A percentile compares a stretch with the other conserved stretches of the same genome.
Conservation (phyloP, 805 yeast species). For the Lipomyces oligophaga region DNA sequence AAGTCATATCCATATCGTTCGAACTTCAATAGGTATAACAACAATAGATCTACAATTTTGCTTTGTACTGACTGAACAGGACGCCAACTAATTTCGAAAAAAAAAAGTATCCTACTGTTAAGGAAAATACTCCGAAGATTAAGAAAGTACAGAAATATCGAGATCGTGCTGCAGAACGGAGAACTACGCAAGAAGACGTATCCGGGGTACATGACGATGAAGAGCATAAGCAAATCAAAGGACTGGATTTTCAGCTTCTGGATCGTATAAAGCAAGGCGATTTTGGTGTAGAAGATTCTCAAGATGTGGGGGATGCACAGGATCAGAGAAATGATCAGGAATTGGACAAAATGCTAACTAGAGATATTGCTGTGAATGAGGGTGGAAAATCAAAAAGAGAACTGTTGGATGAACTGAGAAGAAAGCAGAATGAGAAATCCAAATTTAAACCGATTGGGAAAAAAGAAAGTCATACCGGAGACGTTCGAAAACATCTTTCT, state of each 20-base stretch:
- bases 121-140: no score
- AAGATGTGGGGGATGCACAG: background rate
- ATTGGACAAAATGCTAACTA: constrained; percentile 13
- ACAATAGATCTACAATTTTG: no score
- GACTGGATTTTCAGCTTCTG: constrained; percentile 24
- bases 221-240: background rate
- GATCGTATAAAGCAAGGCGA: constrained; percentile 10
- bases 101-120: no score
- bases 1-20: no score
- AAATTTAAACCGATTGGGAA: constrained; percentile 18
- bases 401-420: constrained; percentile 8
- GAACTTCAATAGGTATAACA: no score
- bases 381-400: constrained; percentile 14
- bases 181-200: constrained; percentile 6
- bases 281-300: constrained; percentile 13
- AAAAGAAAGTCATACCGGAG: background rate
- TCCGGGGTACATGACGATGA: background rate
- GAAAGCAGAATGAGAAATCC: constrained; percentile 10
- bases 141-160: constrained; percentile 11
- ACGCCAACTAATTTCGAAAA: no score
- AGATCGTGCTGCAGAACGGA: constrained; percentile 24
- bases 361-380: constrained; percentile 6
- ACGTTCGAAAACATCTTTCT: no score
- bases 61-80: no score
- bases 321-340: constrained; percentile 10